phyloP scores from a whole-genome alignment of 2,329 filamentous ascomycete species.

The Remersonia thermophila region DNA sequence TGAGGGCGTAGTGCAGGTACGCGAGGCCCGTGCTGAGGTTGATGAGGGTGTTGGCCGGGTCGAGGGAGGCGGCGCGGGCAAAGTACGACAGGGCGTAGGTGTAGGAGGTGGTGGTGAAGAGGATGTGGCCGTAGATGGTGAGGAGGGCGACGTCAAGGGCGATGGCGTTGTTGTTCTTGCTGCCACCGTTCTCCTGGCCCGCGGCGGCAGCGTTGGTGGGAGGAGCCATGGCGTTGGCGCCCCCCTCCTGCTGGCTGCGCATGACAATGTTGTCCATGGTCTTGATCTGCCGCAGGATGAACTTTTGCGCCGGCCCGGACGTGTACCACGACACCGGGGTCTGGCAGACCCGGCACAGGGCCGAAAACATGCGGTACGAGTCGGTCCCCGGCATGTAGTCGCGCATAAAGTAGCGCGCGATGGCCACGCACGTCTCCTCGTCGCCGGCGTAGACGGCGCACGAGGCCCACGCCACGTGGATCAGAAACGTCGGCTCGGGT shows the following conservation, averaged over 20 bases:
- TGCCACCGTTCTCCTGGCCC: background rate
- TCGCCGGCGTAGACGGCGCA: slow-evolving; percentile 76
- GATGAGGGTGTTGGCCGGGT: slow-evolving; percentile 64
- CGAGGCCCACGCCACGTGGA: slow-evolving; percentile 70
- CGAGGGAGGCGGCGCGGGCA: slow-evolving; percentile 60
- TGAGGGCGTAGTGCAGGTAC: slow-evolving; percentile 81
- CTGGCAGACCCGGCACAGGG: slow-evolving; percentile 64
- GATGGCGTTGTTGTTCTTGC: slow-evolving; percentile 12
- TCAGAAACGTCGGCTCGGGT: slow-evolving; percentile 53
- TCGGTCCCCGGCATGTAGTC: slow-evolving; percentile 70
- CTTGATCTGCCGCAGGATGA: slow-evolving; percentile 82
- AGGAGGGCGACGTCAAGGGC: slow-evolving; percentile 66
- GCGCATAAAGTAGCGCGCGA: slow-evolving; percentile 74
- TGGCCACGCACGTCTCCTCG: slow-evolving; percentile 58
- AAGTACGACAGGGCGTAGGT: slow-evolving; percentile 82
- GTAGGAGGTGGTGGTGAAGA: slow-evolving; percentile 74
- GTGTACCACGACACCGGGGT: slow-evolving; percentile 65
- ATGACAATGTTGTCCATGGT: slow-evolving; percentile 63
- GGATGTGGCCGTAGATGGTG: slow-evolving; percentile 80
- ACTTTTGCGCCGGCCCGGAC: slow-evolving; percentile 76
- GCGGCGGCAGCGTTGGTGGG: too few relatives aligned
- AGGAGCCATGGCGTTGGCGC: too few relatives aligned
- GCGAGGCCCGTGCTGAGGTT: slow-evolving; percentile 70
- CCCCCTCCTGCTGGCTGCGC: slow-evolving; percentile 23
- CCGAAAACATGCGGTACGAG: slow-evolving; percentile 70